These are phyloP conservation scores for Zygoascus biomembranicola DNA, from an alignment of 805 yeast genomes.

Conservation along the genomic window DNA sequence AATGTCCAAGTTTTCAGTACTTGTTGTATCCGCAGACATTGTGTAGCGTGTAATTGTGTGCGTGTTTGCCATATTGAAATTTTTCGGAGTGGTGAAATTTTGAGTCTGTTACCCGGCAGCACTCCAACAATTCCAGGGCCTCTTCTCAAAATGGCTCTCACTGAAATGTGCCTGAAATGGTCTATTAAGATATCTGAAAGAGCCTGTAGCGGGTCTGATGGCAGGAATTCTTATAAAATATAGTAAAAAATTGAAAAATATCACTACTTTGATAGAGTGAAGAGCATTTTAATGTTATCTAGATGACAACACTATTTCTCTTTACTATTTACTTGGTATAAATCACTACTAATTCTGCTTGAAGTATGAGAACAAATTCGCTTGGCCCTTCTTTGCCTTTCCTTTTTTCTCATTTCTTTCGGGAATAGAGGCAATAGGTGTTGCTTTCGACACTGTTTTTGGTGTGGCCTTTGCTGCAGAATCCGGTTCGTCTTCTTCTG, in stretches of 20 bases:
- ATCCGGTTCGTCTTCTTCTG: slow-evolving; percentile 13
- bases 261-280: too few relatives aligned
- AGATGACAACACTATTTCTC: too few relatives aligned
- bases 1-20: slow-evolving; percentile 20
- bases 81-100: neutral
- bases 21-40: neutral
- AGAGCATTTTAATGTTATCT: too few relatives aligned
- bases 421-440: neutral
- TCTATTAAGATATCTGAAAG: too few relatives aligned
- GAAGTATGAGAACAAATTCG: slow-evolving; percentile 14
- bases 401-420: slow-evolving; percentile 7
- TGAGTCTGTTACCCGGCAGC: neutral
- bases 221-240: too few relatives aligned
- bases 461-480: slow-evolving; percentile 2
- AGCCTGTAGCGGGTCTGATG: too few relatives aligned
- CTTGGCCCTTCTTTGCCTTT: slow-evolving; percentile 4
- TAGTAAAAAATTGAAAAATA: too few relatives aligned
- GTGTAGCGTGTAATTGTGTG: neutral
- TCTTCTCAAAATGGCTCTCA: too few relatives aligned
- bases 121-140: too few relatives aligned
- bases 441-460: neutral
- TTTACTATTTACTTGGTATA: too few relatives aligned
- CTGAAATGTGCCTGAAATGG: too few relatives aligned
- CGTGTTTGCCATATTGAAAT: neutral
- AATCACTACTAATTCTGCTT: neutral